Evolutionary conservation across 805 yeast species (phyloP).

Genomic region (Maudiozyma turicensis): DNA sequence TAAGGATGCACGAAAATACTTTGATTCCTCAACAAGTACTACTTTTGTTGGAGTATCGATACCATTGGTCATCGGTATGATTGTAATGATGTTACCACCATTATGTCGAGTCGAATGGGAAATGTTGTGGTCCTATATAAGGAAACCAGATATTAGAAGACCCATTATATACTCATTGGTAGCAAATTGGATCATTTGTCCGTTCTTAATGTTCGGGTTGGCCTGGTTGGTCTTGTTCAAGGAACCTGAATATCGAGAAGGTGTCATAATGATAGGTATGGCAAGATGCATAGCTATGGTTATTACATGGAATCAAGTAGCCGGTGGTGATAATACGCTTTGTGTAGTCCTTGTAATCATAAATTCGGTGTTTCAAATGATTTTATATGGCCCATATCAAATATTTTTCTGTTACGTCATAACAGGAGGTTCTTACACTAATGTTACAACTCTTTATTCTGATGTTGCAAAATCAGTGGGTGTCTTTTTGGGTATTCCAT

Average conservation of each 20-base stretch:
- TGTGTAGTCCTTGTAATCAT: conserved; percentile 45
- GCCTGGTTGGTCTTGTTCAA: conserved; percentile 45
- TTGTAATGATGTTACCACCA: conserved; percentile 51
- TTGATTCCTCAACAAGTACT: conserved; percentile 17
- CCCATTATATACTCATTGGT: conserved; percentile 34
- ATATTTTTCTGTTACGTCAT: conserved; percentile 39
- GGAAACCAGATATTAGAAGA: conserved; percentile 14
- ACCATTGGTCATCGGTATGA: conserved; percentile 41
- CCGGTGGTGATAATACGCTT: conserved; percentile 40
- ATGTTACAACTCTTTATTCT: conserved; percentile 22
- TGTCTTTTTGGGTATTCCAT: conserved; percentile 45
- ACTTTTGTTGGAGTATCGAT: conserved; percentile 32
- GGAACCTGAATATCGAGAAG: conserved; percentile 39
- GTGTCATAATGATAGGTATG: conserved; percentile 49
- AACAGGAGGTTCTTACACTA: conserved; percentile 13
- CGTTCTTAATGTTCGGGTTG: conserved; percentile 45
- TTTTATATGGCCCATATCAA: conserved; percentile 44
- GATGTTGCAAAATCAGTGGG: conserved; percentile 42
- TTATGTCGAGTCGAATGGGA: conserved; percentile 48
- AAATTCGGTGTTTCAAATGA: conserved; percentile 42
- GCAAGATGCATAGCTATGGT: conserved; percentile 61
- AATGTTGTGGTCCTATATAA: conserved; percentile 25
- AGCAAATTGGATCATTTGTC: conserved; percentile 48
- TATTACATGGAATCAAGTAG: conserved; percentile 46
- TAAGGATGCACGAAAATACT: conserved; percentile 30